Evolutionary conservation across 2,329 filamentous ascomycete genomes (phyloP).

Genomic region (Xylaria sp.): DNA sequence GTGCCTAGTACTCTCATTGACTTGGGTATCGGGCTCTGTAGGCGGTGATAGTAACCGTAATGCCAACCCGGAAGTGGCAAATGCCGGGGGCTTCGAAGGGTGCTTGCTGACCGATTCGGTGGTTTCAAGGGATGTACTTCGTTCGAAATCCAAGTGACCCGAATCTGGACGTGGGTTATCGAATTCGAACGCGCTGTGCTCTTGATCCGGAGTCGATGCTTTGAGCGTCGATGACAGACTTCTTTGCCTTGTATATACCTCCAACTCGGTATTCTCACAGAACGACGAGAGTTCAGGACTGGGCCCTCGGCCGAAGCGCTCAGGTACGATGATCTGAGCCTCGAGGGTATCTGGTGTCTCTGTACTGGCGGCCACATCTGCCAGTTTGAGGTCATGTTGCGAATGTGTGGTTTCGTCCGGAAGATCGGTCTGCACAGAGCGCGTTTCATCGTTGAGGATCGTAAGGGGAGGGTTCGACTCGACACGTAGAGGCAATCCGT

Average conservation of each 20-base stretch:
- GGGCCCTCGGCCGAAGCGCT: neutral
- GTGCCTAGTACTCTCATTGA: neutral
- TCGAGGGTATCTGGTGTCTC: neutral
- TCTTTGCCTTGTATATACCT: neutral
- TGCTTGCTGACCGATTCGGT: slow-evolving; percentile 7
- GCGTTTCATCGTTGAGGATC: slow-evolving; percentile 1
- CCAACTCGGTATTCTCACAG: neutral
- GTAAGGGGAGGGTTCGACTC: neutral
- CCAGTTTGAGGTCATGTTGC: neutral
- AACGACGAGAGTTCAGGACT: neutral
- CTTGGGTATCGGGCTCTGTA: neutral
- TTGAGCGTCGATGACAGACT: neutral
- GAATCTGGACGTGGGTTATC: neutral
- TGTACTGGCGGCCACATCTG: neutral
- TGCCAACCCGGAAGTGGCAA: neutral
- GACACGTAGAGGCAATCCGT: slow-evolving; percentile 5
- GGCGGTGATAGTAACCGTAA: neutral
- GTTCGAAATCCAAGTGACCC: neutral
- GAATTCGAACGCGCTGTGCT: neutral
- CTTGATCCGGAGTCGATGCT: neutral
- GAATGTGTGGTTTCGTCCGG: neutral
- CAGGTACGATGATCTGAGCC: neutral
- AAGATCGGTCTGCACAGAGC: neutral
- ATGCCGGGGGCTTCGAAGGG: neutral
- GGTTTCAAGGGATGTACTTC: slow-evolving; percentile 11